Conservation (phyloP, 441 rosid species). For the Viola pubescens region DNA sequence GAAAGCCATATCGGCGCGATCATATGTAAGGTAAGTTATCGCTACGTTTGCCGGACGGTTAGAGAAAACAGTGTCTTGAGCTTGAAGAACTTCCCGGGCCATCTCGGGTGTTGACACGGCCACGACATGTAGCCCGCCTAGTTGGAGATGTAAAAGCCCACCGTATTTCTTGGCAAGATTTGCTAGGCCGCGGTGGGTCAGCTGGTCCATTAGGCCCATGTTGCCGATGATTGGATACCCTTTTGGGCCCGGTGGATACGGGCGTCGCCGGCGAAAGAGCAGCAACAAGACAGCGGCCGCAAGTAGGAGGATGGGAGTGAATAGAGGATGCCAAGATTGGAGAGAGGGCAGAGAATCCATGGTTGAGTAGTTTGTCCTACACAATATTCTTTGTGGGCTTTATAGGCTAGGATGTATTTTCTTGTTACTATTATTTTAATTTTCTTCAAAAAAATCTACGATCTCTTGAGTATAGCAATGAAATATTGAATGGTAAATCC, state of each 20-base stretch:
- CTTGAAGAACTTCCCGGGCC: conserved; percentile 66
- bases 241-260: conserved; percentile 72
- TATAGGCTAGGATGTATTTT: not conserved
- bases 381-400: not conserved
- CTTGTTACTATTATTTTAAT: not conserved
- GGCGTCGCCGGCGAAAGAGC: conserved; percentile 18
- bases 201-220: conserved; percentile 64
- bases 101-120: conserved; percentile 56
- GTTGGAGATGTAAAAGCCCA: conserved; percentile 61
- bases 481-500: no score
- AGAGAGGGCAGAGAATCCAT: conserved; percentile 16
- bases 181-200: conserved; percentile 77
- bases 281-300: conserved; percentile 8
- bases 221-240: conserved; percentile 79
- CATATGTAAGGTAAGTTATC: conserved; percentile 60
- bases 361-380: not conserved
- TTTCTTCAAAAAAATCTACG: no score
- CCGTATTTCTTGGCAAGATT: conserved; percentile 52
- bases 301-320: conserved; percentile 6
- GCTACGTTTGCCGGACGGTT: conserved; percentile 79
- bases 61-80: conserved; percentile 59
- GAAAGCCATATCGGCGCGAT: conserved; percentile 80
- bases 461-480: no score
- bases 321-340: conserved; percentile 7
- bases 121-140: conserved; percentile 62